These are phyloP conservation scores for Penicillium nordicum DNA, from an alignment of 2,329 filamentous ascomycete species.

Conservation along the genomic window DNA sequence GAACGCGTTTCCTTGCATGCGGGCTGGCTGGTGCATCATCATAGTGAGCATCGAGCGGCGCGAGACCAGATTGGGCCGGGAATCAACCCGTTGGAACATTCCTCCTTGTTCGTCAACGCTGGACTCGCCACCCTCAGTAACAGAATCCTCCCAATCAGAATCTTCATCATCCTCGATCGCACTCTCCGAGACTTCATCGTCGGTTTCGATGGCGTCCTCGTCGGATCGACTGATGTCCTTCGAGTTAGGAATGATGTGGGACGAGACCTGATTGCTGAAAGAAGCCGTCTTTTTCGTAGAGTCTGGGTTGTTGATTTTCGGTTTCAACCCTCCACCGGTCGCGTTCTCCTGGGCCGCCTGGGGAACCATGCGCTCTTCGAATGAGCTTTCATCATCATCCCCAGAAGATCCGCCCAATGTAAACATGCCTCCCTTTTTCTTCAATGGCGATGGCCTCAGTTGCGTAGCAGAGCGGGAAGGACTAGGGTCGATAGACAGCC, in stretches of 20 bases:
- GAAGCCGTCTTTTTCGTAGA: conserved; percentile 72
- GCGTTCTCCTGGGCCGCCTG: conserved; percentile 52
- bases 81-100: conserved; percentile 88
- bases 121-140: conserved; percentile 77
- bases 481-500: conserved; percentile 49
- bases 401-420: conserved; percentile 79
- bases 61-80: conserved; percentile 77
- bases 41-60: conserved; percentile 85
- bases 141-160: conserved; percentile 62
- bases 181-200: conserved; percentile 73
- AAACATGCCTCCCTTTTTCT: conserved; percentile 66
- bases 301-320: conserved; percentile 26
- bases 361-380: conserved; percentile 59
- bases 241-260: conserved; percentile 63
- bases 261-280: conserved; percentile 72
- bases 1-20: conserved; percentile 63
- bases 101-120: conserved; percentile 71
- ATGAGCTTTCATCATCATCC: conserved; percentile 76
- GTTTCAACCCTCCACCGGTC: conserved; percentile 51
- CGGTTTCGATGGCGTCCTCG: conserved; percentile 58
- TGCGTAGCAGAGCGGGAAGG: conserved; percentile 62
- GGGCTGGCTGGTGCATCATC: conserved; percentile 77
- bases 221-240: conserved; percentile 48
- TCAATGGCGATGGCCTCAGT: conserved; percentile 51
- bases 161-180: conserved; percentile 71